Conservation (phyloP, 2,329 filamentous ascomycete genomes). For the Sporothrix sp. region DNA sequence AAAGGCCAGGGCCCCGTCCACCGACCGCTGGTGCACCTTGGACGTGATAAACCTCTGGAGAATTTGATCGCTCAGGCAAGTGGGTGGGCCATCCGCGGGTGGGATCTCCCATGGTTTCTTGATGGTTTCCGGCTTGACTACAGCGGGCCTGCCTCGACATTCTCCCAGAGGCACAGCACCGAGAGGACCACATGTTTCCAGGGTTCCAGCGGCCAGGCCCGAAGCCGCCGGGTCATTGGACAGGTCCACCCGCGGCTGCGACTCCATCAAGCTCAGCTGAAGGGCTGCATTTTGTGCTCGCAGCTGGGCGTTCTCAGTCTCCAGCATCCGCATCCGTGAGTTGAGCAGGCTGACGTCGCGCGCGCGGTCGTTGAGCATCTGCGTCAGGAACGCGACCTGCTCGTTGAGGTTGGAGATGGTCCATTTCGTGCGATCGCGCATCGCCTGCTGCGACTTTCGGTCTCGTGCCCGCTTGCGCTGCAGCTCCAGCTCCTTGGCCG, state of each 20-base stretch:
- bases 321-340: constrained; percentile 19
- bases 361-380: constrained; percentile 20
- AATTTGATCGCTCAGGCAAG: constrained; percentile 23
- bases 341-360: constrained; percentile 18
- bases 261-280: constrained; percentile 23
- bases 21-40: constrained; percentile 17
- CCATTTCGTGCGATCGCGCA: constrained; percentile 26
- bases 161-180: too few species aligned
- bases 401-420: constrained; percentile 23
- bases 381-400: constrained; percentile 22
- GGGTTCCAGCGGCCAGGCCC: background rate
- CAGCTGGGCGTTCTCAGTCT: constrained; percentile 24
- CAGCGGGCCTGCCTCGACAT: background rate
- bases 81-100: constrained; percentile 20
- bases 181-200: too few species aligned
- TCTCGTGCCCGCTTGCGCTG: constrained; percentile 26
- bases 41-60: constrained; percentile 22
- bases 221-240: background rate
- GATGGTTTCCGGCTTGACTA: background rate
- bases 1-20: constrained; percentile 14
- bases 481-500: constrained; percentile 20
- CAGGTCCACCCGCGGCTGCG: constrained; percentile 1
- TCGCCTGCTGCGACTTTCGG: constrained; percentile 26
- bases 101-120: constrained; percentile 20
- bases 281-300: constrained; percentile 23